Evolutionary conservation across 2,329 filamentous ascomycete genomes (phyloP), one percentile per base, ranked within the genome.

Genomic region (Stachybotrys chartarum): DNA sequence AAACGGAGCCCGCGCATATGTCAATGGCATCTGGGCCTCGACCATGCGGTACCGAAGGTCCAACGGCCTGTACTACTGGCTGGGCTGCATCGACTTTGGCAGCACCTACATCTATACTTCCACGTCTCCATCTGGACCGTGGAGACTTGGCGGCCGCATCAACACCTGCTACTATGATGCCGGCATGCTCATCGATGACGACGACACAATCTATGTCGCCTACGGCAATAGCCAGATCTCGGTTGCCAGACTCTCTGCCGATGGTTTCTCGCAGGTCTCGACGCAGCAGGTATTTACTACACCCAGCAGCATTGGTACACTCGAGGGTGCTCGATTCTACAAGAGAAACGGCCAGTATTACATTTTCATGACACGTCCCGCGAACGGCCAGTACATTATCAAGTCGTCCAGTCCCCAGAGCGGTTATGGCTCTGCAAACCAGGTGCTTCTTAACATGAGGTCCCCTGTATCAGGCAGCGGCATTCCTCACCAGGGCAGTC

Each of bases 141-240:
- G 78, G 77, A 70, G 58, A 3, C 65, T 72, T 48, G 58, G 63
- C 18, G 66, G 66, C 3, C 71, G 64, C 1, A 70, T 81, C 30
- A 74, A 79, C 50, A 72, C 75, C 30, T 84, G 79, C 65, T 83
- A 81, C 58, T 85, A 85, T 58, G 81, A 85, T 62, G 73, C 70
- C 24, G 80, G 82, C 0, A 62, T 85, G 2, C 67, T 83, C 8
- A 74, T 85, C 32, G 72, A 80, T 35, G 76, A 81, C 42, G 74
- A 83, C 39, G 80, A 81, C 57, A 78, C 74, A 1, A 79, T 83
- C 69, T 85, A 84, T 48, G 75, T 84, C 0, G 78, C 75, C 0
- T 82, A 82, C 59, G 81, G 80, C 30, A 75, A 69, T 55, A 75
- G 68, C 0, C 67, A 75, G 0, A 75, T 84, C 55, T 68, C 60